These are phyloP conservation scores for Leccinum fuscescens DNA, from an alignment of 1,284 basidiomycete genomes.

Conservation along the genomic window DNA sequence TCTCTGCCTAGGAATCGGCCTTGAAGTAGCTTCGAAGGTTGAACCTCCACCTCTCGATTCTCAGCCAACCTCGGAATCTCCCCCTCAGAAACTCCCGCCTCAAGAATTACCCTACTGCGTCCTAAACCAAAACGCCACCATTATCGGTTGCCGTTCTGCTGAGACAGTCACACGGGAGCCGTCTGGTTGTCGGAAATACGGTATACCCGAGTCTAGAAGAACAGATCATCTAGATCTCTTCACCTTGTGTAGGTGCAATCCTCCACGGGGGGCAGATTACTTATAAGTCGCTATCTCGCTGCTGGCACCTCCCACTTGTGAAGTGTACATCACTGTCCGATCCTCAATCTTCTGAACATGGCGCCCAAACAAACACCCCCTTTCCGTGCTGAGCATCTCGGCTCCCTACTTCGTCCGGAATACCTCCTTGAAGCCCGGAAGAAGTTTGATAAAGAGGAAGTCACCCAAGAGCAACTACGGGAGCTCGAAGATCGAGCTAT, in stretches of 20 bases:
- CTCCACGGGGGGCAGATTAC: not conserved
- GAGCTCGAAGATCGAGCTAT: slow-evolving; percentile 55
- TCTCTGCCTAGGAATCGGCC: not conserved
- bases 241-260: not conserved
- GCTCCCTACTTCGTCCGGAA: slow-evolving; percentile 59
- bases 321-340: not conserved
- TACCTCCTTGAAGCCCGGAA: slow-evolving; percentile 50
- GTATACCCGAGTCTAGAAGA: not conserved
- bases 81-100: not conserved
- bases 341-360: slow-evolving; percentile 11
- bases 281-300: not conserved
- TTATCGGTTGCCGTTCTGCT: not conserved
- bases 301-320: not conserved
- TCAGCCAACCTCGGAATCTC: not conserved
- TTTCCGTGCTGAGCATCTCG: slow-evolving; percentile 57
- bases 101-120: not conserved
- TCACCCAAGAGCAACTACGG: slow-evolving; percentile 44
- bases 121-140: not conserved
- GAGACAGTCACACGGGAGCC: not conserved
- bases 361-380: slow-evolving; percentile 35
- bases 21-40: not conserved
- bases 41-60: not conserved
- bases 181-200: not conserved
- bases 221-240: not conserved
- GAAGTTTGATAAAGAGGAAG: slow-evolving; percentile 41